A percentile compares a stretch with the other conserved stretches of the same genome.
These are phyloP conservation scores for Gentiana straminea DNA, from an alignment of 257 asterid species.

Conservation along the genomic window DNA sequence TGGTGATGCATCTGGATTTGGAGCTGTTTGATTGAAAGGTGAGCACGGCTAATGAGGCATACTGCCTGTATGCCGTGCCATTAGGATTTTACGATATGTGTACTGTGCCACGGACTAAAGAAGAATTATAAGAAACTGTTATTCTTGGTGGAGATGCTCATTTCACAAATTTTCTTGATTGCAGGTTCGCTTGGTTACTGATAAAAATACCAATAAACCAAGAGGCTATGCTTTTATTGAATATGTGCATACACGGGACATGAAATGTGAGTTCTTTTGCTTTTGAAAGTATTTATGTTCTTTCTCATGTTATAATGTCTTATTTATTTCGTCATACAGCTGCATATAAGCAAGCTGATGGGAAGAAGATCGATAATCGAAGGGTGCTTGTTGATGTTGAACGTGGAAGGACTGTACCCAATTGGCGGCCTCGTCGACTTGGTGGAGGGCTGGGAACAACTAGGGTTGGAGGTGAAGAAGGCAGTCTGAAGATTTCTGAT, in stretches of 20 bases:
- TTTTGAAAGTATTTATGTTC: not conserved
- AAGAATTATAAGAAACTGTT: constrained; percentile 13
- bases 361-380: constrained; percentile 86
- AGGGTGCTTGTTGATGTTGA: constrained; percentile 98
- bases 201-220: constrained; percentile 66
- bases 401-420: constrained; percentile 98
- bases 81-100: constrained; percentile 41
- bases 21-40: constrained; percentile 87
- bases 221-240: constrained; percentile 97
- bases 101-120: constrained; percentile 5
- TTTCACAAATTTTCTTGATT: constrained; percentile 26
- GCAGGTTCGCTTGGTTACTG: constrained; percentile 82
- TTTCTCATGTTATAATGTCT: not conserved
- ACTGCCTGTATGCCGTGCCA: constrained; percentile 99
- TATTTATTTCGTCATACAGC: constrained; percentile 34
- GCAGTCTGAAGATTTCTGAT: constrained; percentile 40
- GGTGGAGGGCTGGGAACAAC: constrained; percentile 99
- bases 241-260: constrained; percentile 77
- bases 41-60: constrained; percentile 99
- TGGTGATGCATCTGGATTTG: constrained; percentile 93
- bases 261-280: constrained; percentile 59
- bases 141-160: constrained; percentile 5
- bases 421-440: constrained; percentile 99
- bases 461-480: constrained; percentile 80
- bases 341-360: constrained; percentile 99